Evolutionary conservation across 2,329 filamentous ascomycete species (phyloP), one percentile per base, ranked within the genome.

Genomic region (Neonectria hederae): DNA sequence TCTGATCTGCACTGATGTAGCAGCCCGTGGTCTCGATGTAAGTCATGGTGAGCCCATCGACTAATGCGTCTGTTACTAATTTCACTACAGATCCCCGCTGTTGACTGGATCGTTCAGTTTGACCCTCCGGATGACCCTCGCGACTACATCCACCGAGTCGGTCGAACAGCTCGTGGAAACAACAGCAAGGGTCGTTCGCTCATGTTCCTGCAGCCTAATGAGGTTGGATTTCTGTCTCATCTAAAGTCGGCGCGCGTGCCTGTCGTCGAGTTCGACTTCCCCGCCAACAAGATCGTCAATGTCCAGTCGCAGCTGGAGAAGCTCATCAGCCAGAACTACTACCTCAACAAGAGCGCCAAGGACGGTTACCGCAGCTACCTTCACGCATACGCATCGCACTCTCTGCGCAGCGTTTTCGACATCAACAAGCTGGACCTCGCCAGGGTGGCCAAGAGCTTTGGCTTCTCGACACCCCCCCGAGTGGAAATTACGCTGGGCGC

Each of bases 21-120:
- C 96, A 49, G 96, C 96, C 3, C 87, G 96, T 83, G 96, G 96
- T 38, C 86, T 99, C 53, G 96, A 98, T 85, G 88, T 90, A 79
- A 78, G 87, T 80, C 14, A 2, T 35, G 40, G 19, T 10, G 28
- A 43, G 11, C 42, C 22, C 19, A 6, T 30, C n/a, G 7, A 11
- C n/a, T 55, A 26, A n/a, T n/a, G 19, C 30, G 30, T 38, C 38
- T 28, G 21, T 35, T 40, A 46, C 66, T 70, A 63, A 76, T 26
- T 17, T 10, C 14, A 13, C 6, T 17, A 65, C 22, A 90, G 87
- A 97, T 98, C 68, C 95, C 95, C 0, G 90, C 92, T 22, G 95
- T 98, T 46, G 95, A 98, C 82, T 98, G 92, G 90, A 97, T 97
- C 71, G 89, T 97, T 66, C 94, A 98, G 79, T 97, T 97, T 75